Conservation (phyloP, 2,329 filamentous ascomycete species). For the Fusarium sp. region DNA sequence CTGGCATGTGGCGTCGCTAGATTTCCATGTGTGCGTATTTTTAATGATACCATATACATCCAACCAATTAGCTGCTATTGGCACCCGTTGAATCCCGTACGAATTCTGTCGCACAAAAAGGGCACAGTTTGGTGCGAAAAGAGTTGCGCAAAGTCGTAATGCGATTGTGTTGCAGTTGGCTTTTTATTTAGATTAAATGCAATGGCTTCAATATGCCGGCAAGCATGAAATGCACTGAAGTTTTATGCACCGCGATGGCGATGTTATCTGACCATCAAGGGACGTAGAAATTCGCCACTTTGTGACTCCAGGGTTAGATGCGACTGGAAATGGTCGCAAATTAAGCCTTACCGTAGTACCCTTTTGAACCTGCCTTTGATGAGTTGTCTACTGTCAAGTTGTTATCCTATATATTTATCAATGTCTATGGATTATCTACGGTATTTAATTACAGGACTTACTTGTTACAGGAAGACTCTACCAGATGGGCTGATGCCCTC, state of each 20-base stretch:
- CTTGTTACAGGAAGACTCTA: background rate
- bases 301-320: conserved; percentile 21
- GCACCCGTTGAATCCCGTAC: conserved; percentile 41
- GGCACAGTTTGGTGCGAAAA: conserved; percentile 35
- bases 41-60: conserved; percentile 29
- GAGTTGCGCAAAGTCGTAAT: conserved; percentile 16
- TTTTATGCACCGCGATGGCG: background rate
- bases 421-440: background rate
- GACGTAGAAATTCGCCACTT: conserved; percentile 18
- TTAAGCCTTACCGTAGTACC: conserved; percentile 25
- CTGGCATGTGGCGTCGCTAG: conserved; percentile 45
- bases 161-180: background rate
- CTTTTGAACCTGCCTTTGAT: conserved; percentile 14
- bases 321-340: conserved; percentile 21
- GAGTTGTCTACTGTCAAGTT: conserved; percentile 5
- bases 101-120: conserved; percentile 39
- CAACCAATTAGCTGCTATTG: conserved; percentile 32
- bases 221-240: background rate
- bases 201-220: background rate
- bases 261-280: conserved; percentile 29
- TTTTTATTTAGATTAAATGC: background rate
- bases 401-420: background rate
- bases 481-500: conserved; percentile 1
- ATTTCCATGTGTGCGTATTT: conserved; percentile 35
- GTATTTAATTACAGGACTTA: background rate